Conservation (phyloP, 2,329 filamentous ascomycete species). For the Fusarium staphyleae region DNA sequence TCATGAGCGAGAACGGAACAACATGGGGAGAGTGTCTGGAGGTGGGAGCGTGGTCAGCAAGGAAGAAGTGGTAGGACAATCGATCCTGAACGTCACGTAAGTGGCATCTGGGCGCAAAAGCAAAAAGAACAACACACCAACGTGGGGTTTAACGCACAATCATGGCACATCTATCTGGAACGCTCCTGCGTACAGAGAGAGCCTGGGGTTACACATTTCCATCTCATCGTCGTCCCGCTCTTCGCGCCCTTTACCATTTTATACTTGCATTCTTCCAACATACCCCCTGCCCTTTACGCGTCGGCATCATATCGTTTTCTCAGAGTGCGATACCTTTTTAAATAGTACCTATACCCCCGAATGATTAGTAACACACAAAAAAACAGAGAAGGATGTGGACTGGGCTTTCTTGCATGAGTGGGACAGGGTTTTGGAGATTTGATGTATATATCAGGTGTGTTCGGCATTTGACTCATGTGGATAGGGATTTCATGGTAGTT, state of each 20-base stretch:
- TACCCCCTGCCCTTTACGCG: constrained; percentile 38
- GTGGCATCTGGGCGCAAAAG: constrained; percentile 16
- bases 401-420: neutral
- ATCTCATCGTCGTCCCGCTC: neutral
- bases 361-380: constrained; percentile 33
- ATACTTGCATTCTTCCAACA: constrained; percentile 8
- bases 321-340: constrained; percentile 88
- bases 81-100: constrained; percentile 7
- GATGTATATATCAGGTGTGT: neutral
- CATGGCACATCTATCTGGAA: constrained; percentile 22
- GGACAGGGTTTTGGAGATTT: constrained; percentile 8
- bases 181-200: neutral
- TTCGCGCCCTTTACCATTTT: neutral
- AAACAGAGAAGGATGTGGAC: constrained; percentile 19
- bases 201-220: neutral
- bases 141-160: constrained; percentile 10
- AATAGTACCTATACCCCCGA: constrained; percentile 59
- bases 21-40: constrained; percentile 86
- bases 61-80: constrained; percentile 60
- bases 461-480: neutral
- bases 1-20: constrained; percentile 80
- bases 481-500: neutral
- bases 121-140: constrained; percentile 23
- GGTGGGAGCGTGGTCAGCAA: constrained; percentile 87
- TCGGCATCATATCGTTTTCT: constrained; percentile 76